These are phyloP conservation scores for Neoarthrinium moseri DNA, from an alignment of 2,329 filamentous ascomycete genomes.

Conservation along the genomic window DNA sequence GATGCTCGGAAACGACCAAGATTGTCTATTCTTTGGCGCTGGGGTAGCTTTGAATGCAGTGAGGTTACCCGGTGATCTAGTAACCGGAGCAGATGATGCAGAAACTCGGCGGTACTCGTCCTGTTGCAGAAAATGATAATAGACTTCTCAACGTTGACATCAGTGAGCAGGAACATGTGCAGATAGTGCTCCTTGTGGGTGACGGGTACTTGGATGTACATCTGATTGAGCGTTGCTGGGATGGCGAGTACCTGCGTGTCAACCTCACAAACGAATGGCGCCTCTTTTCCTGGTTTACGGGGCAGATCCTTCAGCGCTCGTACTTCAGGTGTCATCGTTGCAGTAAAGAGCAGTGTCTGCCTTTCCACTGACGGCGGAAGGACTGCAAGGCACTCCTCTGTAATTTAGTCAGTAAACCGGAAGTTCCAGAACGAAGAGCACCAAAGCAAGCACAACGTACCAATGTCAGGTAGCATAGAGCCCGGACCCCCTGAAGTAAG, in stretches of 20 bases:
- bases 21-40: slow-evolving; percentile 82
- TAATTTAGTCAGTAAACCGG: background rate
- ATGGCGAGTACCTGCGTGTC: slow-evolving; percentile 75
- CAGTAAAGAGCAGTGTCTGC: slow-evolving; percentile 95
- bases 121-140: slow-evolving; percentile 95
- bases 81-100: slow-evolving; percentile 83
- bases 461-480: slow-evolving; percentile 89
- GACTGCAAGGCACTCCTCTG: slow-evolving; percentile 76
- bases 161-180: slow-evolving; percentile 81
- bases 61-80: slow-evolving; percentile 89
- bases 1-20: slow-evolving; percentile 87
- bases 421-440: background rate
- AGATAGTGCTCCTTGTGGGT: slow-evolving; percentile 95
- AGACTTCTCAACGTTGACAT: slow-evolving; percentile 70
- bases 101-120: slow-evolving; percentile 80
- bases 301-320: slow-evolving; percentile 80
- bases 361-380: slow-evolving; percentile 75
- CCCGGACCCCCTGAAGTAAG: slow-evolving; percentile 71
- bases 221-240: slow-evolving; percentile 77
- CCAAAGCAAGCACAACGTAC: background rate
- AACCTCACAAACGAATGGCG: slow-evolving; percentile 87
- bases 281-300: slow-evolving; percentile 64
- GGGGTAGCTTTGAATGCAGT: slow-evolving; percentile 82
- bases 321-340: slow-evolving; percentile 91
- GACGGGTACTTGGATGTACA: slow-evolving; percentile 70